A percentile compares a stretch with the other conserved stretches of the same genome.
These are phyloP conservation scores for Gloeopeniophorella convolvens DNA, from an alignment of 768 basidiomycete species.

Conservation along the genomic window DNA sequence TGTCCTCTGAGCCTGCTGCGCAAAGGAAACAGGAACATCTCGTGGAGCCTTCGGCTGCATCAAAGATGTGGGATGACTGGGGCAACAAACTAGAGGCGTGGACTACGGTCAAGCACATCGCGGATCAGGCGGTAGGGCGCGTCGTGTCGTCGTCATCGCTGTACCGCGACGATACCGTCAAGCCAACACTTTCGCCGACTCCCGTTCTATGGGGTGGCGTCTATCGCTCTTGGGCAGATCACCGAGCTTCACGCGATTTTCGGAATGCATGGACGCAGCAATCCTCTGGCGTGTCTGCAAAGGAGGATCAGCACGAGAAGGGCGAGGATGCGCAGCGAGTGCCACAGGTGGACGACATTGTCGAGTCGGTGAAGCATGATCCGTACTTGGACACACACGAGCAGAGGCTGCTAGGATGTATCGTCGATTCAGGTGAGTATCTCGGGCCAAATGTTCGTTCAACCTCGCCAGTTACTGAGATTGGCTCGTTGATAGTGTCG, in stretches of 20 bases:
- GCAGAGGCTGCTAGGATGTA: slow-evolving; percentile 71
- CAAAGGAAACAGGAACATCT: slow-evolving; percentile 20
- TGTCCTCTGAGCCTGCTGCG: background rate
- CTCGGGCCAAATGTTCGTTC: background rate
- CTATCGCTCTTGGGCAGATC: slow-evolving; percentile 13
- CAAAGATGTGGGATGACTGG: slow-evolving; percentile 57
- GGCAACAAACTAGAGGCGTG: slow-evolving; percentile 62
- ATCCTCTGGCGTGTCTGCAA: slow-evolving; percentile 44
- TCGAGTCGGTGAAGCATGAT: slow-evolving; percentile 72
- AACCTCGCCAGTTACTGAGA: slow-evolving; percentile 10
- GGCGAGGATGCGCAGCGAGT: slow-evolving; percentile 22
- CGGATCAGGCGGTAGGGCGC: slow-evolving; percentile 69
- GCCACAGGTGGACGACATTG: slow-evolving; percentile 52
- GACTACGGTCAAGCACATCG: slow-evolving; percentile 63
- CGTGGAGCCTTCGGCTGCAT: slow-evolving; percentile 24
- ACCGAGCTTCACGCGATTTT: slow-evolving; percentile 27
- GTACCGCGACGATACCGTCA: slow-evolving; percentile 12
- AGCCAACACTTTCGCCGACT: slow-evolving; percentile 39
- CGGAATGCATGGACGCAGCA: slow-evolving; percentile 65
- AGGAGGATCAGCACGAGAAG: slow-evolving; percentile 35
- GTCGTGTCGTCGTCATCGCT: slow-evolving; percentile 36
- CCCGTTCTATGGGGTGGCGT: slow-evolving; percentile 57
- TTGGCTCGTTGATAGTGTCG: slow-evolving; percentile 38
- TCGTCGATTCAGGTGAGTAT: slow-evolving; percentile 66
- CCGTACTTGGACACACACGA: slow-evolving; percentile 76